phyloP scores from a whole-genome alignment of 2,329 filamentous ascomycete species.

The Alternaria angustiovoidea region DNA sequence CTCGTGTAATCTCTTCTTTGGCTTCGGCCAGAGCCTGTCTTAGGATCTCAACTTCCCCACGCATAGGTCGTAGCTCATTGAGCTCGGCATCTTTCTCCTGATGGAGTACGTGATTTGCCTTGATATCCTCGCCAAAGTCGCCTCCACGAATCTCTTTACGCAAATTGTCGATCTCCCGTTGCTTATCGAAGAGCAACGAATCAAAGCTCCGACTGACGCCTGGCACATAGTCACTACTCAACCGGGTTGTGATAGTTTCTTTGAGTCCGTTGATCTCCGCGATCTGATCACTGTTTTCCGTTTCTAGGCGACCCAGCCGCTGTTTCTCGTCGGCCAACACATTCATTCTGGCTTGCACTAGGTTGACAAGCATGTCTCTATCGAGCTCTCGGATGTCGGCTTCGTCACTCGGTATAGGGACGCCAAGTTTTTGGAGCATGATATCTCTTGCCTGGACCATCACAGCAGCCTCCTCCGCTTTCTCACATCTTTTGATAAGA shows the following conservation, averaged over 20 bases:
- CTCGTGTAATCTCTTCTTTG: neutral
- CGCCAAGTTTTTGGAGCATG: slow-evolving; percentile 3
- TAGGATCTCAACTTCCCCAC: neutral
- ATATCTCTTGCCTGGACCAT: neutral
- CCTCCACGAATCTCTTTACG: neutral
- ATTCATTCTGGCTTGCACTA: neutral
- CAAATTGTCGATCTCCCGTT: neutral
- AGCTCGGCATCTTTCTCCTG: slow-evolving; percentile 6
- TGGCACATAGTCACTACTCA: neutral
- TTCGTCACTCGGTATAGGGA: neutral
- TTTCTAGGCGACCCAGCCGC: neutral
- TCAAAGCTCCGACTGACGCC: neutral
- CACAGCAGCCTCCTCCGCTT: neutral
- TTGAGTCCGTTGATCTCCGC: neutral
- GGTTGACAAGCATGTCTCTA: neutral
- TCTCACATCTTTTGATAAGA: neutral
- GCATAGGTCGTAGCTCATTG: neutral
- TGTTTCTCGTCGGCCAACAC: neutral
- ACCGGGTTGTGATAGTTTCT: neutral
- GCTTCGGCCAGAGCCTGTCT: neutral
- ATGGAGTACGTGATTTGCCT: neutral
- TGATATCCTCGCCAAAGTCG: neutral
- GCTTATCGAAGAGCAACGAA: neutral
- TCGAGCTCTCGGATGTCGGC: neutral
- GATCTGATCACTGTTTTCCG: neutral